phyloP scores from a whole-genome alignment of 2,329 filamentous ascomycete species.

The Fusarium mexicanum region DNA sequence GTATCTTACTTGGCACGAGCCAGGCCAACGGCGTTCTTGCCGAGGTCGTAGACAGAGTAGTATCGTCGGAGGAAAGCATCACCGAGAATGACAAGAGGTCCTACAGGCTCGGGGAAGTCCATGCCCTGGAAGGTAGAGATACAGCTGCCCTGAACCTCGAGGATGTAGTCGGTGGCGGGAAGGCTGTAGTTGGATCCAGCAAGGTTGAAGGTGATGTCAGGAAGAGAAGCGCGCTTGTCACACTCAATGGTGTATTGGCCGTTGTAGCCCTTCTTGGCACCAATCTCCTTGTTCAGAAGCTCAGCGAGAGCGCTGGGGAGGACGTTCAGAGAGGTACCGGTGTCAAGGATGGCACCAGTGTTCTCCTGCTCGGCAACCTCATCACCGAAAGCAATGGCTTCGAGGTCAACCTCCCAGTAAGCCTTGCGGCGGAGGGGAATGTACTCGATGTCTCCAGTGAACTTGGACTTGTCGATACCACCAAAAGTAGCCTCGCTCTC shows the following conservation, averaged over 20 bases:
- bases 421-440: conserved; percentile 97
- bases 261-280: conserved; percentile 96
- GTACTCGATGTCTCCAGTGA: conserved; percentile 86
- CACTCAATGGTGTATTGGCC: conserved; percentile 97
- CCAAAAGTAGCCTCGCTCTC: conserved; percentile 91
- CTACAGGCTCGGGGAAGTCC: conserved; percentile 87
- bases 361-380: conserved; percentile 88
- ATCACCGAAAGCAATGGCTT: conserved; percentile 89
- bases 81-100: conserved; percentile 93
- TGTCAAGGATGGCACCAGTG: conserved; percentile 97
- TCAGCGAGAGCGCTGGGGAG: conserved; percentile 91
- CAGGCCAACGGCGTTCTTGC: conserved; percentile 87
- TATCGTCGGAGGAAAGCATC: conserved; percentile 85
- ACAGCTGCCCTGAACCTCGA: conserved; percentile 94
- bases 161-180: conserved; percentile 88
- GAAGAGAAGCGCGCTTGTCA: conserved; percentile 80
- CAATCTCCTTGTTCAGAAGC: conserved; percentile 96
- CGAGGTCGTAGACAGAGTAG: conserved; percentile 97
- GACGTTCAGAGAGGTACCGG: conserved; percentile 96
- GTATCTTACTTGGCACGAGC: conserved; percentile 76
- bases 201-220: conserved; percentile 91
- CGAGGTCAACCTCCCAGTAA: conserved; percentile 99
- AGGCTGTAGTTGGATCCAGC: conserved; percentile 95
- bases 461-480: conserved; percentile 84
- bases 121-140: conserved; percentile 98